phyloP scores from a whole-genome alignment of 768 basidiomycete genomes.

The Amanita rubescens region DNA sequence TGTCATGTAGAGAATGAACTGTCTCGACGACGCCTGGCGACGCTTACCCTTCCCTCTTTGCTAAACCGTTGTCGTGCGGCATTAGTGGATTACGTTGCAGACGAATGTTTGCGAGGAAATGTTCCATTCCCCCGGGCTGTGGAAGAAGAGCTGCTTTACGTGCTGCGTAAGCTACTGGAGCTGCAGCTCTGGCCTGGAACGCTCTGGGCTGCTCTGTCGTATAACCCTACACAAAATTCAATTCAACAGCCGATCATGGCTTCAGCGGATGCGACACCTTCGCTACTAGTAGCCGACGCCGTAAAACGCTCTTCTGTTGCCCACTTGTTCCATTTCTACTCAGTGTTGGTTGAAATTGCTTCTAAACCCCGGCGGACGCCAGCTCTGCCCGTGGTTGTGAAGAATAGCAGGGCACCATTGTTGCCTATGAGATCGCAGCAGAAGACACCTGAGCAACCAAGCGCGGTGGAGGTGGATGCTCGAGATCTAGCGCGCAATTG shows the following conservation, averaged over 20 bases:
- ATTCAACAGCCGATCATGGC: slow-evolving; percentile 37
- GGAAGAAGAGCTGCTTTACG: slow-evolving; percentile 86
- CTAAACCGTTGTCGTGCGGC: slow-evolving; percentile 68
- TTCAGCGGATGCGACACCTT: slow-evolving; percentile 33
- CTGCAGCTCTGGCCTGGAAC: slow-evolving; percentile 71
- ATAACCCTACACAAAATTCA: slow-evolving; percentile 50
- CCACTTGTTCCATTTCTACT: slow-evolving; percentile 87
- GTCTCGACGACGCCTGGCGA: slow-evolving; percentile 60
- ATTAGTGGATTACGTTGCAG: slow-evolving; percentile 72
- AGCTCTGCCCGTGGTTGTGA: slow-evolving; percentile 32
- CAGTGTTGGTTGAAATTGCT: slow-evolving; percentile 70
- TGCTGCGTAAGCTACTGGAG: slow-evolving; percentile 67
- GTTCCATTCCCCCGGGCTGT: slow-evolving; percentile 82
- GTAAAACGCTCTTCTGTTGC: slow-evolving; percentile 70
- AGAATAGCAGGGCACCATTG: slow-evolving; percentile 4
- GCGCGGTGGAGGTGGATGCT: slow-evolving; percentile 52
- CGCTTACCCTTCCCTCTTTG: slow-evolving; percentile 62
- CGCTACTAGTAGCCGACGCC: slow-evolving; percentile 58
- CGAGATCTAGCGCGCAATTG: slow-evolving; percentile 59
- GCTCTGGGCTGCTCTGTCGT: slow-evolving; percentile 68
- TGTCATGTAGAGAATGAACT: slow-evolving; percentile 46
- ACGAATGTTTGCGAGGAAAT: slow-evolving; percentile 76
- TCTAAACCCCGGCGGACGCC: slow-evolving; percentile 66
- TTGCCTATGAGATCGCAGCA: not conserved
- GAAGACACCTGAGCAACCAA: slow-evolving; percentile 8